phyloP scores from a whole-genome alignment of 2,329 filamentous ascomycete genomes.

The Microsporum ferrugineum region DNA sequence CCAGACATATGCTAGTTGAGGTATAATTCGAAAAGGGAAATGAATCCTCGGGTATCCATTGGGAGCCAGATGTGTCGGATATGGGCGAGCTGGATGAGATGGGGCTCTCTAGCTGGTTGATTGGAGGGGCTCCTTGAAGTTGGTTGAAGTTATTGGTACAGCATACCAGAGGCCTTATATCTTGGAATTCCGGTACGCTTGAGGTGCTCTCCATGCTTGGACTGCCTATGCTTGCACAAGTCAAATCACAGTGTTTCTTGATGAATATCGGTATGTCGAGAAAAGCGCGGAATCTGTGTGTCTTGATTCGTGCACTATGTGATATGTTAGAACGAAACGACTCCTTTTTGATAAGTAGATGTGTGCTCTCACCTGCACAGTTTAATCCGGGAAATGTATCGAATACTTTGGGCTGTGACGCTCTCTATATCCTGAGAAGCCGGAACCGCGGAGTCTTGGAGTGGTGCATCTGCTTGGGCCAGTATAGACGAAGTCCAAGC shows the following conservation, averaged over 20 bases:
- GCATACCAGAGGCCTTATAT: conserved; percentile 23
- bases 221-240: conserved; percentile 13
- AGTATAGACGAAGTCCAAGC: conserved; percentile 29
- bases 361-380: conserved; percentile 27
- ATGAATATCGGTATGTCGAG: conserved; percentile 37
- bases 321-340: not conserved
- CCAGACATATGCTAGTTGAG: conserved; percentile 33
- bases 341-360: not conserved
- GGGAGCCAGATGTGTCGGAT: conserved; percentile 9
- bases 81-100: conserved; percentile 25
- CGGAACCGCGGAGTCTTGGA: conserved; percentile 18
- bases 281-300: conserved; percentile 37
- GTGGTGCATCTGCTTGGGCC: conserved; percentile 22
- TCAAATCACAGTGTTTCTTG: conserved; percentile 35
- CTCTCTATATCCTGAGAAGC: conserved; percentile 25
- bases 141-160: conserved; percentile 23
- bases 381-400: conserved; percentile 35
- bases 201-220: conserved; percentile 4
- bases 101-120: conserved; percentile 22
- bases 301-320: conserved; percentile 35
- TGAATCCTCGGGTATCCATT: conserved; percentile 17
- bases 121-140: conserved; percentile 18
- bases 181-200: conserved; percentile 12
- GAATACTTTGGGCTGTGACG: conserved; percentile 30
- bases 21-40: conserved; percentile 34